These are phyloP conservation scores for Pichia sorboxylosa DNA, from an alignment of 1,139 yeast genomes.

Conservation along the genomic window DNA sequence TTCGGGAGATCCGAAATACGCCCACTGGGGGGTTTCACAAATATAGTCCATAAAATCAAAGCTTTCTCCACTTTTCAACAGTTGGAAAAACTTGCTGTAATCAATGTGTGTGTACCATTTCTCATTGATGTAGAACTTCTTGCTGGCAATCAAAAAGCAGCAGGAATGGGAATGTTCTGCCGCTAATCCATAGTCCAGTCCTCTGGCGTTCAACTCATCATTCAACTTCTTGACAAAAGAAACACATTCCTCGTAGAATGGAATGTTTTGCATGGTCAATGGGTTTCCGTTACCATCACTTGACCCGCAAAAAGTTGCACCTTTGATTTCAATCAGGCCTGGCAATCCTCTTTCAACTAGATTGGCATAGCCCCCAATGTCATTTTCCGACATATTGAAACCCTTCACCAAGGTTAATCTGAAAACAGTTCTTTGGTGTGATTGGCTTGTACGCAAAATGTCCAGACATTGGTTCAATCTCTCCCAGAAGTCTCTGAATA, in stretches of 20 bases:
- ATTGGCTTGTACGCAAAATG: slow-evolving; percentile 57
- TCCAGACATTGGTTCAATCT: slow-evolving; percentile 72
- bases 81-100: slow-evolving; percentile 63
- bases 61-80: slow-evolving; percentile 49
- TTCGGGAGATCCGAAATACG: slow-evolving; percentile 71
- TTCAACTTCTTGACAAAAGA: slow-evolving; percentile 55
- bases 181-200: slow-evolving; percentile 67
- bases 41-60: slow-evolving; percentile 76
- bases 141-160: slow-evolving; percentile 75
- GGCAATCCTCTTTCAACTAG: slow-evolving; percentile 76
- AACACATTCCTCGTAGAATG: slow-evolving; percentile 85
- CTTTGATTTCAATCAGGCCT: slow-evolving; percentile 83
- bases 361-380: slow-evolving; percentile 78
- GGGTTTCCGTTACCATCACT: slow-evolving; percentile 75
- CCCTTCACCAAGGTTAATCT: slow-evolving; percentile 86
- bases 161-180: slow-evolving; percentile 96
- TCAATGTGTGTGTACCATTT: slow-evolving; percentile 88
- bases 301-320: slow-evolving; percentile 90
- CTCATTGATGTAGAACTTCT: slow-evolving; percentile 54
- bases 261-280: slow-evolving; percentile 88
- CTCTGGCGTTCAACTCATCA: slow-evolving; percentile 47
- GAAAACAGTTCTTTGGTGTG: slow-evolving; percentile 83
- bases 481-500: slow-evolving; percentile 89
- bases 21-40: slow-evolving; percentile 81
- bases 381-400: slow-evolving; percentile 58